Evolutionary conservation across 495 filamentous ascomycete species (phyloP), one percentile per base, ranked within the genome.

Genomic region (Aspergillus wentii): DNA sequence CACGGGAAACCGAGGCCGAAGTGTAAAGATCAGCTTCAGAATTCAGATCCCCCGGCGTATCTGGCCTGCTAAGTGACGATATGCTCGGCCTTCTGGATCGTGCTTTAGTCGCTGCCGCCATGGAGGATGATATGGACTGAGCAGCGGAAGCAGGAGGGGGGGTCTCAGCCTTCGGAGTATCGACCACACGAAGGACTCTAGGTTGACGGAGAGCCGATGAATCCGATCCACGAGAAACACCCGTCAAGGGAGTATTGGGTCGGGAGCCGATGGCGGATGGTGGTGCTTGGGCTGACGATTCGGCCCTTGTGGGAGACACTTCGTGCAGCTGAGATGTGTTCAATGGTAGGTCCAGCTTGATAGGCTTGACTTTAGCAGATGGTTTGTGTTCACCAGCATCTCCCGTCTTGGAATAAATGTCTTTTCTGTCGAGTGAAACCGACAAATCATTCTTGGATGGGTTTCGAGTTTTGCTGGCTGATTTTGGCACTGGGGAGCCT

Each of bases 1-100:
- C 80, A 27, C 89, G 77, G n/a, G 90, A 95, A 13, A 84, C 69
- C 4, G 88, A 88, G 1, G 82, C 76, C 8, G 88, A 91, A 2
- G 86, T 79, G 26, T 86, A 72, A 4, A 78, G 80, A 17, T 85
- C 84, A 41, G 71, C 87, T 43, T 95, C 89, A 1, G 83, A 90
- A 16, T 85, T 74, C 4, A 78, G 54, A 44, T 94, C 89, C 43
- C 82, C 79, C 3, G 89, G 86, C 1, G 89, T 92, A 28, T 79
- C 81, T n/a, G 89, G 85, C 17, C 78, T 68, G 42, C 86, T 76
- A 20, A 75, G 52, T 0, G 80, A 78, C 30, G 74, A 61, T 5
- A 82, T 42, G 42, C 81, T 85, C 7, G 79, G 67, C 43, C 78
- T 69, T 10, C 80, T 63, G 4, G 79, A 80, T 13, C 71, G 68